Evolutionary conservation across 2,329 filamentous ascomycete species (phyloP).

Genomic region (Colletotrichum costaricense): DNA sequence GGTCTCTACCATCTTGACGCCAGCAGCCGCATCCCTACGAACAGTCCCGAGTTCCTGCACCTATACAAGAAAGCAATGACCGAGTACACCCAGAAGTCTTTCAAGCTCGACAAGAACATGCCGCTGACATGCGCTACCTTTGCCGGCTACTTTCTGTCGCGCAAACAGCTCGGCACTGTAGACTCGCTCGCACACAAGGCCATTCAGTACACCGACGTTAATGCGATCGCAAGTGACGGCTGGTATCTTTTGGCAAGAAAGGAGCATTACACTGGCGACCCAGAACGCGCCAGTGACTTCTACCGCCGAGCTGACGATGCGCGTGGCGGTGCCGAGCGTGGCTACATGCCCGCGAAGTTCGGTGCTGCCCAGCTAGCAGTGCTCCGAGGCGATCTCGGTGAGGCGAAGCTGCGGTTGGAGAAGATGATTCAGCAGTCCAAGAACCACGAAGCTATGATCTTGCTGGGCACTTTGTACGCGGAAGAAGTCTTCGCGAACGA

Average conservation of each 20-base stretch:
- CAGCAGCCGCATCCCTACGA: constrained; percentile 84
- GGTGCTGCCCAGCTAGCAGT: constrained; percentile 91
- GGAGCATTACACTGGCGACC: constrained; percentile 84
- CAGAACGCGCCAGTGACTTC: constrained; percentile 81
- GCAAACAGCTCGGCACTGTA: constrained; percentile 83
- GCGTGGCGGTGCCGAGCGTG: constrained; percentile 88
- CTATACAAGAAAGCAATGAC: constrained; percentile 96
- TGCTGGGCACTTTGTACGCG: constrained; percentile 91
- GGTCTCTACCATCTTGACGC: constrained; percentile 91
- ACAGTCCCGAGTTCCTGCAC: constrained; percentile 84
- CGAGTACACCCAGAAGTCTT: constrained; percentile 91
- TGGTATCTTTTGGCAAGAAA: constrained; percentile 96
- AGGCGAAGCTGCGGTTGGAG: constrained; percentile 92
- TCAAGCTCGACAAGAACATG: constrained; percentile 91
- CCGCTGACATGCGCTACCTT: constrained; percentile 93
- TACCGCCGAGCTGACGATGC: constrained; percentile 93
- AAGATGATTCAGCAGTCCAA: constrained; percentile 92
- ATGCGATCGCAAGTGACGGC: constrained; percentile 95
- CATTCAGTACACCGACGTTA: constrained; percentile 95
- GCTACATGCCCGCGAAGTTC: constrained; percentile 94
- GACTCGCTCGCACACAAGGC: constrained; percentile 91
- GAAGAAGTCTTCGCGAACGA: constrained; percentile 92
- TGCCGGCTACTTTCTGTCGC: constrained; percentile 87
- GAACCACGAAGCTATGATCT: constrained; percentile 87
- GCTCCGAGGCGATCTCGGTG: constrained; percentile 84